phyloP scores from a whole-genome alignment of 805 yeast species.

The Ogataea ramenticola region DNA sequence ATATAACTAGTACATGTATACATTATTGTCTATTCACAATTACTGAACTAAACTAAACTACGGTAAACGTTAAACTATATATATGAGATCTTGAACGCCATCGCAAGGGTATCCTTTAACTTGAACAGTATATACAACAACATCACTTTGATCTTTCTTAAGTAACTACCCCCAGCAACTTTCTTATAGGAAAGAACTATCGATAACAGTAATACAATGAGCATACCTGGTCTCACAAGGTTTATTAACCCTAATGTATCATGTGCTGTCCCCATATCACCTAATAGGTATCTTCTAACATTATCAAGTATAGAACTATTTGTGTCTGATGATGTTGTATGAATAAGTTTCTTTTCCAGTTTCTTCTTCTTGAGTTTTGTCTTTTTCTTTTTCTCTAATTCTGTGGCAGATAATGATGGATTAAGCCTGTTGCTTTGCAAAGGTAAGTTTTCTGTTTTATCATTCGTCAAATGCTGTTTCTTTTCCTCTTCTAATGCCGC shows the following conservation, averaged over 20 bases:
- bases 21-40: too few species aligned
- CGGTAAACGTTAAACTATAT: too few species aligned
- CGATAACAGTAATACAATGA: constrained; percentile 1
- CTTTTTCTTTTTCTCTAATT: constrained; percentile 1
- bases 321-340: background rate
- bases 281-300: background rate
- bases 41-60: too few species aligned
- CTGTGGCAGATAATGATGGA: too few species aligned
- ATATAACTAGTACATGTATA: too few species aligned
- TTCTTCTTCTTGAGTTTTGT: constrained; percentile 1
- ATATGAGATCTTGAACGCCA: constrained; percentile 9
- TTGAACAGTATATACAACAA: constrained; percentile 6
- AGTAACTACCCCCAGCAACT: background rate
- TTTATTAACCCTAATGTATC: background rate
- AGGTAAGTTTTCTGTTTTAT: too few species aligned
- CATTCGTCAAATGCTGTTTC: too few species aligned
- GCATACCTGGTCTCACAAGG: constrained; percentile 3
- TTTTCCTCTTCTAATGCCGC: too few species aligned
- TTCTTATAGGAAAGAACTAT: background rate
- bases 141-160: background rate
- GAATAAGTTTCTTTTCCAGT: background rate
- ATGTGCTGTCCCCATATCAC: background rate
- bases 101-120: constrained; percentile 14
- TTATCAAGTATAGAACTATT: background rate
- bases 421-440: too few species aligned